Percentiles rank a stretch among this genome's conserved stretches.
phyloP scores from a whole-genome alignment of 306 rosid species.

The Castanea sativa region DNA sequence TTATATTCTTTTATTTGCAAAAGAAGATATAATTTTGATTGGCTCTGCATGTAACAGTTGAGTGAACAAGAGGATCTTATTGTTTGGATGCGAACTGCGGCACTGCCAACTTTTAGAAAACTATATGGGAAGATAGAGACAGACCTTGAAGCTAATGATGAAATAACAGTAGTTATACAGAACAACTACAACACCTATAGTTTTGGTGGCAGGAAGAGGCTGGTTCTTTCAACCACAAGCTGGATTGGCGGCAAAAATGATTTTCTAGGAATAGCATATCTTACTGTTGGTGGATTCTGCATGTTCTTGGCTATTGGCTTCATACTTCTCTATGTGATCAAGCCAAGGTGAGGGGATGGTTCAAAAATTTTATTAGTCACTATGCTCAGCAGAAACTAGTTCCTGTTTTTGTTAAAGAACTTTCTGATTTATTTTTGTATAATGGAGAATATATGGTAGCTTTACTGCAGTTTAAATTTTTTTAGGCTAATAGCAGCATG shows the following conservation, averaged over 20 bases:
- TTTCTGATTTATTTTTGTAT: neutral
- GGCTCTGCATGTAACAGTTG: conserved; percentile 52
- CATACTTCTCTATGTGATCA: conserved; percentile 61
- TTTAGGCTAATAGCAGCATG: neutral
- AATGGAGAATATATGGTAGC: neutral
- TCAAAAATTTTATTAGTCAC: neutral
- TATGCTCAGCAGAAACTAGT: neutral
- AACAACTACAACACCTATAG: conserved; percentile 83
- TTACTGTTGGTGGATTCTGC: conserved; percentile 60
- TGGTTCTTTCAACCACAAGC: conserved; percentile 81
- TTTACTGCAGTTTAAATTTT: neutral
- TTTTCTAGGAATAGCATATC: conserved; percentile 65
- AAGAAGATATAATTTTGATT: conserved; percentile 14
- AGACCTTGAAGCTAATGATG: conserved; percentile 66
- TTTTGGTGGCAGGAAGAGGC: conserved; percentile 68
- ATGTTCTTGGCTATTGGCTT: conserved; percentile 59
- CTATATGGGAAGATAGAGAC: conserved; percentile 73
- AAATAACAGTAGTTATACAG: conserved; percentile 48
- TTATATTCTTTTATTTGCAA: no score
- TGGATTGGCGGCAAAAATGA: conserved; percentile 93
- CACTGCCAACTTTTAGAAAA: conserved; percentile 79
- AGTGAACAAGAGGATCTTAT: conserved; percentile 88
- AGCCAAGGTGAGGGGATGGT: conserved; percentile 60
- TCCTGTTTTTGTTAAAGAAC: neutral
- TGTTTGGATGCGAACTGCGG: conserved; percentile 94